These are phyloP conservation scores for Flagelloscypha sp. DNA, from an alignment of 768 basidiomycete genomes.

Conservation along the genomic window DNA sequence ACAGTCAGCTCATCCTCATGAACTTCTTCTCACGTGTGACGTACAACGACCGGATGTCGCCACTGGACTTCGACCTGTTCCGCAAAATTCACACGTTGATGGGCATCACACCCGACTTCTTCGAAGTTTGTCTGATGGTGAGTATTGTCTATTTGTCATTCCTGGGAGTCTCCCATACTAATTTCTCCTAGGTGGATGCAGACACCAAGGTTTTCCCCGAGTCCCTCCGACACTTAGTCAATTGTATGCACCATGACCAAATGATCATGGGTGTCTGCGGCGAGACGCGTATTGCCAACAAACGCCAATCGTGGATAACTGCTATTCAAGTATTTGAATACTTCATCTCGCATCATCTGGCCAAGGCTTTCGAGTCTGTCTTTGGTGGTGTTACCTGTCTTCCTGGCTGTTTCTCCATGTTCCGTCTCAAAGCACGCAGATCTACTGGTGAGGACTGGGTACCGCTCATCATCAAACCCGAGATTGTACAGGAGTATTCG, in stretches of 20 bases:
- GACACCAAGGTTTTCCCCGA: conserved; percentile 94
- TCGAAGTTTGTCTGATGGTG: conserved; percentile 96
- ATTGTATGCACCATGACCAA: conserved; percentile 97
- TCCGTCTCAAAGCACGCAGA: conserved; percentile 90
- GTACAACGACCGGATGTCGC: conserved; percentile 98
- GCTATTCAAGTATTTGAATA: conserved; percentile 98
- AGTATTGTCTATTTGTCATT: conserved; percentile 22
- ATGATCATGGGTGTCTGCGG: conserved; percentile 99
- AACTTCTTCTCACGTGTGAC: conserved; percentile 99
- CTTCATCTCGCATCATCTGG: conserved; percentile 97
- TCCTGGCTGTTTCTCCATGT: conserved; percentile 99
- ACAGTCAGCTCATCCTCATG: conserved; percentile 98
- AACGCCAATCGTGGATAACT: conserved; percentile 96
- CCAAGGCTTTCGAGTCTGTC: conserved; percentile 97
- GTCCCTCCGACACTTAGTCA: conserved; percentile 85
- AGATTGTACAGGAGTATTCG: conserved; percentile 95
- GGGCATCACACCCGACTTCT: conserved; percentile 99
- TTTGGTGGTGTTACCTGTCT: conserved; percentile 99
- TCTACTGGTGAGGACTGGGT: conserved; percentile 91
- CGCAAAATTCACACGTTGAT: conserved; percentile 92
- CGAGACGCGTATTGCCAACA: conserved; percentile 98
- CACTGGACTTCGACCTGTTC: conserved; percentile 96
- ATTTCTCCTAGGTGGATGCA: conserved; percentile 77
- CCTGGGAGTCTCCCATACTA: conserved; percentile 8
- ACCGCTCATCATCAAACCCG: conserved; percentile 92